Percentiles rank a stretch among this genome's conserved stretches.
Conservation (phyloP, 306 rosid genomes). For the Cucurbita ficifolia region DNA sequence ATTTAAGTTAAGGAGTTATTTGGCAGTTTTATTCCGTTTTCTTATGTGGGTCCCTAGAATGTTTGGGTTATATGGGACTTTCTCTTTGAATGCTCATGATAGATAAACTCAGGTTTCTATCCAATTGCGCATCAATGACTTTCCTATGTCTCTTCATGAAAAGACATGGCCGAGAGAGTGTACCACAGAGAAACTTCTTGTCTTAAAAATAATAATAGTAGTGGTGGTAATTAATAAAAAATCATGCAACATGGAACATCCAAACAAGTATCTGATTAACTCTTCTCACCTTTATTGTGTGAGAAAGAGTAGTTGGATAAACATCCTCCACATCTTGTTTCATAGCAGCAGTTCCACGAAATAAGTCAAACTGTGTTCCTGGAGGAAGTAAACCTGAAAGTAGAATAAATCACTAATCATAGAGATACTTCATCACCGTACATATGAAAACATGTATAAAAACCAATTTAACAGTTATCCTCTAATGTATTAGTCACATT, state of each 20-base stretch:
- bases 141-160: neutral
- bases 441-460: neutral
- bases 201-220: neutral
- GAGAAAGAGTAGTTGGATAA: conserved; percentile 79
- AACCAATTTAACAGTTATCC: neutral
- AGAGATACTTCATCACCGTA: neutral
- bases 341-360: conserved; percentile 99
- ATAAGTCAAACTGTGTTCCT: conserved; percentile 94
- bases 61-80: neutral
- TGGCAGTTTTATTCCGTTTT: too few relatives aligned
- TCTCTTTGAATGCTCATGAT: neutral
- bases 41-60: neutral
- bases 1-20: too few relatives aligned
- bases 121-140: neutral
- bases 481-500: neutral
- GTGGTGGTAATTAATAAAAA: neutral
- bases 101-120: neutral
- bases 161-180: neutral
- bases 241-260: neutral
- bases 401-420: conserved; percentile 4
- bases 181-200: neutral
- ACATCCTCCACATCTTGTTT: conserved; percentile 96
- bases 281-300: conserved; percentile 71
- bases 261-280: neutral
- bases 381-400: conserved; percentile 92